Evolutionary conservation across 805 yeast species (phyloP).

Genomic region (Myxozyma vanderwaltii): DNA sequence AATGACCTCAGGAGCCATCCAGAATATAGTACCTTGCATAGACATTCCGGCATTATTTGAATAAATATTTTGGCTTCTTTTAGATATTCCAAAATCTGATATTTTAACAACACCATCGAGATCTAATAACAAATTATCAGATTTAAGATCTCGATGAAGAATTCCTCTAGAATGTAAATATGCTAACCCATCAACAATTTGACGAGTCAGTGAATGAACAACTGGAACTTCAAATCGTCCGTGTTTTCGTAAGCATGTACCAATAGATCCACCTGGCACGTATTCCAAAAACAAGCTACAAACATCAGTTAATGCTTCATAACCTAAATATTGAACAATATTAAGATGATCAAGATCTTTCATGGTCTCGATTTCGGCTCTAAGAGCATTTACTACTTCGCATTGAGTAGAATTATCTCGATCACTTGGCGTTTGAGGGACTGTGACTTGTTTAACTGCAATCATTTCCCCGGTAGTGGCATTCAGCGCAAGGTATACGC

Average conservation of each 20-base stretch:
- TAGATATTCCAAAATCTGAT: slow-evolving; percentile 95
- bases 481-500: slow-evolving; percentile 86
- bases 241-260: slow-evolving; percentile 75
- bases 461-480: slow-evolving; percentile 98
- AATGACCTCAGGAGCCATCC: slow-evolving; percentile 99
- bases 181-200: slow-evolving; percentile 81
- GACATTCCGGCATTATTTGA: slow-evolving; percentile 93
- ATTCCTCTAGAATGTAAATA: slow-evolving; percentile 86
- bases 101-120: slow-evolving; percentile 93
- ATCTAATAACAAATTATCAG: slow-evolving; percentile 87
- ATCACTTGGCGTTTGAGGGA: slow-evolving; percentile 50
- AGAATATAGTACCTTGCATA: slow-evolving; percentile 96
- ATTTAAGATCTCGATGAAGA: slow-evolving; percentile 89
- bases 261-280: slow-evolving; percentile 97
- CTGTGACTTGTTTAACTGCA: slow-evolving; percentile 93
- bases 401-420: slow-evolving; percentile 41
- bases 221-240: slow-evolving; percentile 83
- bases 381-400: slow-evolving; percentile 77
- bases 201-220: slow-evolving; percentile 71
- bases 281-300: slow-evolving; percentile 90
- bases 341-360: slow-evolving; percentile 92
- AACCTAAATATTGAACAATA: slow-evolving; percentile 94
- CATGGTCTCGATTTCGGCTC: slow-evolving; percentile 88
- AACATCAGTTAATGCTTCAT: slow-evolving; percentile 71
- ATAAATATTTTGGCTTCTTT: slow-evolving; percentile 72